Base-by-base conservation (phyloP, 176 grass and related monocot genomes). In the Eragrostis curvula region DNA sequence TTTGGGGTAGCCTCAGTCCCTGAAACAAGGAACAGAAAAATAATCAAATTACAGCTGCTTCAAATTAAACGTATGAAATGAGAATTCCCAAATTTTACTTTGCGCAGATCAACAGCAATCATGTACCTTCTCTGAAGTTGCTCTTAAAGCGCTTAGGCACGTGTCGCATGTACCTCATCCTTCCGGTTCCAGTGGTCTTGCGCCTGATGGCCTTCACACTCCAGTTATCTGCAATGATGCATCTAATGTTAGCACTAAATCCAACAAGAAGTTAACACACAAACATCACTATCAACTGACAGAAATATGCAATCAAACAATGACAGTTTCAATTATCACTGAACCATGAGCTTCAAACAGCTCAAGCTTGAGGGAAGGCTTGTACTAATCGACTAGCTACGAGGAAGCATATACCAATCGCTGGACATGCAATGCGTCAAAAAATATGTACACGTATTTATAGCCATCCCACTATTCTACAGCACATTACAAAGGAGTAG, bases 161-260 rank as follows among this genome's bases (percentile, higher is more conserved):
- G 0, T 97, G 94, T 14, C 94, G 91, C 74, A 97, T 42, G 84
- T 97, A 97, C 88, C 94, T 94, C 94, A 97, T 97, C 89, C 94
- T 87, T 74, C 94, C 94, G 0, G 91, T 91, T 21, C 94, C 94
- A 17, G 94, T 97, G 66, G 94, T 97, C 84, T 97, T 97, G 72
- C 94, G 90, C 80, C 94, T 90, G 41, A 94, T 94, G 27, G 94
- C 91, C 39, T 97, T 97, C 63, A 97, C 87, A 79, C 94, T 97
- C 94, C 94, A 97, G 81, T 97, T 97, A 77, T 97, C 94, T 97
- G 73, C 18, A 77, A 57, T 16, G 0, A 67, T 1, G 2, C 6
- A 18, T 21, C 0, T n/a, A n/a, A n/a, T n/a, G n/a, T n/a, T n/a
- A n/a, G n/a, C n/a, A n/a, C n/a, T n/a, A n/a, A n/a, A n/a, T n/a